Base-by-base conservation (phyloP, 139 green algal genomes). In the Nannochloris sp. region DNA sequence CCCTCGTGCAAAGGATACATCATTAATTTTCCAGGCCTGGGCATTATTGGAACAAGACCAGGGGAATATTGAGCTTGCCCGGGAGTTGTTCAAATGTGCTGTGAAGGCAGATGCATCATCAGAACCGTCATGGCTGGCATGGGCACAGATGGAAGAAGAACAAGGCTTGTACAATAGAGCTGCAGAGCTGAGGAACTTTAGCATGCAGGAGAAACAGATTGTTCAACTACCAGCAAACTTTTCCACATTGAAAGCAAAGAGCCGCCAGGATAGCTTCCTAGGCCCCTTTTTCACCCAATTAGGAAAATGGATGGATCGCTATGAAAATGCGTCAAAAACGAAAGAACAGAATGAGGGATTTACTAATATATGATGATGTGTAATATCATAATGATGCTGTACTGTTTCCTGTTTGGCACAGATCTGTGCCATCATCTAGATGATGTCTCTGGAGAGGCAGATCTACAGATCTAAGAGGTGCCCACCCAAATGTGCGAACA, bases 61-160 rank as follows among this genome's bases (percentile, higher is more conserved):
- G 1, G 79, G 88, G 49, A 95, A 96, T 64, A 34, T 71, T 2
- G 24, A 61, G 24, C 62, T 92, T 11, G 90, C 93, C 3, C 75
- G 91, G 14, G 76, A 92, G 78, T 81, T 98, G 16, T 97, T 93
- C 78, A 95, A 95, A 71, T 90, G 84, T 23, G 90, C 87, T 1
- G 65, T 96, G 4, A 87, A 87, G 57, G 85, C 75, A n/a, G 80
- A 92, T 79, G 78, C 89, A 23, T 76, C 79, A 44, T 84, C 72
- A 56, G 78, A 91, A 61, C 62, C 61, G 1, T 75, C 75, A 12
- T 94, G 86, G 88, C 55, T 68, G 61, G 80, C 86, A 3, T 98
- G 92, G 92, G 84, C 91, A 2, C 21, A 64, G 15, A 87, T 97
- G 88, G 92, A 98, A 78, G 82, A 91, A 63, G 64, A 81, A 14